phyloP scores from a whole-genome alignment of 2,329 filamentous ascomycete species.

The Ceratocystis diversiconidia region DNA sequence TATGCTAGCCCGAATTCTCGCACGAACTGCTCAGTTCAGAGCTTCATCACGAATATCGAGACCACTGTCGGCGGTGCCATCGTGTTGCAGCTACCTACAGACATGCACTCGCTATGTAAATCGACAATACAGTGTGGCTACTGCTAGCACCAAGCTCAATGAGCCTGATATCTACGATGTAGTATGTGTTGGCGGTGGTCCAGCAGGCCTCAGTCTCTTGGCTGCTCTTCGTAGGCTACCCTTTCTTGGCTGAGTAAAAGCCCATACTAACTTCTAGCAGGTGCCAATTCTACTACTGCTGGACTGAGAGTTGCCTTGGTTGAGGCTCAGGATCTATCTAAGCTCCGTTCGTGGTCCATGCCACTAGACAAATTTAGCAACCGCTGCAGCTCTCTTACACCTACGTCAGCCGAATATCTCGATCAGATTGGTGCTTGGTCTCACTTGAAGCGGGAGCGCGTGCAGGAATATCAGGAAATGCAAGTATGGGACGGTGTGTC shows the following conservation, averaged over 20 bases:
- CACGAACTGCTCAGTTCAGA: not conserved
- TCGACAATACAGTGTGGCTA: slow-evolving; percentile 6
- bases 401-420: slow-evolving; percentile 70
- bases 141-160: slow-evolving; percentile 24
- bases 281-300: slow-evolving; percentile 59
- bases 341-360: slow-evolving; percentile 51
- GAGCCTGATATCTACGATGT: slow-evolving; percentile 71
- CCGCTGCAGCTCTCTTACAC: slow-evolving; percentile 87
- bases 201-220: slow-evolving; percentile 71
- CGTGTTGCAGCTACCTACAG: slow-evolving; percentile 5
- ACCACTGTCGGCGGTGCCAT: not conserved
- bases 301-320: slow-evolving; percentile 74
- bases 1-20: slow-evolving; percentile 9
- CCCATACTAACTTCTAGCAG: slow-evolving; percentile 30
- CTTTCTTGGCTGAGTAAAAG: not conserved
- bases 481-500: slow-evolving; percentile 95
- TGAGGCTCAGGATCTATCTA: slow-evolving; percentile 72
- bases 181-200: slow-evolving; percentile 79
- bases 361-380: slow-evolving; percentile 67
- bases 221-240: slow-evolving; percentile 53
- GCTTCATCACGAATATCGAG: not conserved
- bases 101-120: not conserved
- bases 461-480: slow-evolving; percentile 90
- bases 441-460: slow-evolving; percentile 55
- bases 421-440: slow-evolving; percentile 73